Base-by-base conservation (phyloP, 2,329 filamentous ascomycete genomes). In the Fusarium armeniacum region DNA sequence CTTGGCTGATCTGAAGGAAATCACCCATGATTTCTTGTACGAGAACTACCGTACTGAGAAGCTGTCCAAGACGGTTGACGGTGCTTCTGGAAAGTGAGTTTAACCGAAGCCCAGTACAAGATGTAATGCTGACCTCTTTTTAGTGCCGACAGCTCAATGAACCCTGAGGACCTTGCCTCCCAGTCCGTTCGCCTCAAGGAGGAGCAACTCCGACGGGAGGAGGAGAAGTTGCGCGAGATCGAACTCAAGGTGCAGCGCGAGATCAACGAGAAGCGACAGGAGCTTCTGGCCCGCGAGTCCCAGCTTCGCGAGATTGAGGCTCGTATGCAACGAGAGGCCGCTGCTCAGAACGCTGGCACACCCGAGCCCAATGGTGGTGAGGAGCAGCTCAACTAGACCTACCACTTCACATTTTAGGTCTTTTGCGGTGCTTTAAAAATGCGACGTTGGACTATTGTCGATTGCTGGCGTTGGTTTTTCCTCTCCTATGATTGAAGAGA, bases 41-140 rank as follows among this genome's bases (percentile, higher is more conserved):
- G 96, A 99, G 82, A 99, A 99, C 85, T 99, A 99, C 89, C 94
- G 96, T 93, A 99, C 96, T 78, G 96, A 99, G 92, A 98, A 98
- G 87, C 92, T 99, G 77, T 97, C 93, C 86, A 99, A 98, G 93
- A 98, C 94, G 81, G 96, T 99, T 75, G 94, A 98, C 79, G 93
- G 93, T 81, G 92, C 93, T 83, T 87, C 90, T 83, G 89, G 90
- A 88, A 89, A 90, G 94, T 97, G 92, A 76, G 94, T 93, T 65
- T 60, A 46, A 49, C 15, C 33, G 30, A 26, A 20, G 10, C 12
- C 13, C n/a, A 22, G 7, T 9, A n/a, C 11, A 24, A 20, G 54
- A 43, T 58, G 22, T 26, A 51, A 49, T 64, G 56, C 79, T 83
- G 78, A 84, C 74, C 59, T 38, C 45, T 64, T 38, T 43, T 4